Evolutionary conservation across 1,139 yeast species (phyloP).

Genomic region (Lodderomyces metapsilosis): DNA sequence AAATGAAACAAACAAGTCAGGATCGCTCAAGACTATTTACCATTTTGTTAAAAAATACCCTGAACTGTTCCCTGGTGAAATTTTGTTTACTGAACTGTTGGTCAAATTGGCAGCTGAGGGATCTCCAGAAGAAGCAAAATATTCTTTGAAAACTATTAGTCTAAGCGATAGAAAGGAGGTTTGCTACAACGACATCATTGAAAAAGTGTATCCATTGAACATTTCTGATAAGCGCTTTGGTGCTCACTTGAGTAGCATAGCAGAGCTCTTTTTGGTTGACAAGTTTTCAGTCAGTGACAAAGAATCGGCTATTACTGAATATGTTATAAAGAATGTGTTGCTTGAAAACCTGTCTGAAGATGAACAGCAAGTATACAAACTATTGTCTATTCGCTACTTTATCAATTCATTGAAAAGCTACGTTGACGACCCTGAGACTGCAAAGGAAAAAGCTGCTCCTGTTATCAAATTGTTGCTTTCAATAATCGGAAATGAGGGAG

Average conservation of each 20-base stretch:
- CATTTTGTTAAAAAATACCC: conserved; percentile 55
- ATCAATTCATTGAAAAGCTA: conserved; percentile 61
- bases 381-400: conserved; percentile 54
- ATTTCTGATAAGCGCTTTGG: conserved; percentile 35
- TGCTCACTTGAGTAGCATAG: conserved; percentile 58
- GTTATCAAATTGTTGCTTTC: conserved; percentile 66
- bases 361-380: conserved; percentile 26
- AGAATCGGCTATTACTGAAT: conserved; percentile 57
- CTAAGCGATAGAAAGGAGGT: conserved; percentile 43
- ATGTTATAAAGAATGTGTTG: conserved; percentile 60
- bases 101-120: conserved; percentile 51
- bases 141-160: conserved; percentile 60
- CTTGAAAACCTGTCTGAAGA: conserved; percentile 48
- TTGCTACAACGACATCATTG: conserved; percentile 36
- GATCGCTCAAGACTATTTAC: conserved; percentile 53
- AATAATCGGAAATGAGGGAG: conserved; percentile 79
- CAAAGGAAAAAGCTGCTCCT: conserved; percentile 50
- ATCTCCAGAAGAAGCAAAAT: conserved; percentile 61
- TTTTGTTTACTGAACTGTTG: conserved; percentile 39
- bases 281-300: conserved; percentile 53
- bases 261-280: conserved; percentile 57
- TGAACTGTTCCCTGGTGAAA: conserved; percentile 34
- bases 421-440: conserved; percentile 27
- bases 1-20: conserved; percentile 1
- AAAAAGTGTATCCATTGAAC: conserved; percentile 52